phyloP scores from a whole-genome alignment of 352 stramenopile species.

The Phytophthora melonis region DNA sequence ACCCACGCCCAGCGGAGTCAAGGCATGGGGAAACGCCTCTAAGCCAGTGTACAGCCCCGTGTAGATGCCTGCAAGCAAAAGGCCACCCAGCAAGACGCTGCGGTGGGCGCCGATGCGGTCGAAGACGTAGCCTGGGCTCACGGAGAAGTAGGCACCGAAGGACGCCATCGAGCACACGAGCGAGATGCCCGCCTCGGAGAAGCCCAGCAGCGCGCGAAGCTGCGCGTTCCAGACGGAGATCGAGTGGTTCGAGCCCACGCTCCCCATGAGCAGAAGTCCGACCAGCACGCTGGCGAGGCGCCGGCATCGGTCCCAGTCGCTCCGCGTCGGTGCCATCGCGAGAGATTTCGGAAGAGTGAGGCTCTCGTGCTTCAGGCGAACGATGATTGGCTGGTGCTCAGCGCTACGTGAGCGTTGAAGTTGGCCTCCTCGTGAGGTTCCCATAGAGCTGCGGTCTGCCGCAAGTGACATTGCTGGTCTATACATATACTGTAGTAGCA shows the following conservation, averaged over 20 bases:
- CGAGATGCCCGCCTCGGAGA: slow-evolving; percentile 79
- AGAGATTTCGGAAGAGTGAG: background rate
- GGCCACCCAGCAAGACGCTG: slow-evolving; percentile 59
- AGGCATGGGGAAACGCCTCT: slow-evolving; percentile 29
- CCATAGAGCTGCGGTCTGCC: no score
- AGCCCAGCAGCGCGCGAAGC: slow-evolving; percentile 60
- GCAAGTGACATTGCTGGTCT: no score
- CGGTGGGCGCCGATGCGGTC: slow-evolving; percentile 71
- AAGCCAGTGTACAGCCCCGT: slow-evolving; percentile 53
- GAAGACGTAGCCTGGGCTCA: slow-evolving; percentile 71
- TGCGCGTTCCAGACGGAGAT: slow-evolving; percentile 86
- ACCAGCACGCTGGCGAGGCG: slow-evolving; percentile 61
- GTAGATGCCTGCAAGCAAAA: slow-evolving; percentile 55
- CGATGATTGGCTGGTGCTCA: no score
- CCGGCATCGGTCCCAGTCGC: slow-evolving; percentile 31
- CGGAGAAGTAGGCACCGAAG: slow-evolving; percentile 83
- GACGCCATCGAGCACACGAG: slow-evolving; percentile 82
- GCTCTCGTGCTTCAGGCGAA: no score
- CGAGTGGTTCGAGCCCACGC: slow-evolving; percentile 76
- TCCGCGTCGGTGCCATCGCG: background rate
- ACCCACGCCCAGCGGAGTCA: slow-evolving; percentile 64
- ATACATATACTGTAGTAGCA: no score
- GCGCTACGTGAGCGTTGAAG: no score
- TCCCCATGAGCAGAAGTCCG: slow-evolving; percentile 66
- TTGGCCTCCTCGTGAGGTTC: no score